A percentile compares a stretch with the other conserved stretches of the same genome.
Evolutionary conservation across 2,329 filamentous ascomycete species (phyloP).

Genomic region (Diplodia mutila): DNA sequence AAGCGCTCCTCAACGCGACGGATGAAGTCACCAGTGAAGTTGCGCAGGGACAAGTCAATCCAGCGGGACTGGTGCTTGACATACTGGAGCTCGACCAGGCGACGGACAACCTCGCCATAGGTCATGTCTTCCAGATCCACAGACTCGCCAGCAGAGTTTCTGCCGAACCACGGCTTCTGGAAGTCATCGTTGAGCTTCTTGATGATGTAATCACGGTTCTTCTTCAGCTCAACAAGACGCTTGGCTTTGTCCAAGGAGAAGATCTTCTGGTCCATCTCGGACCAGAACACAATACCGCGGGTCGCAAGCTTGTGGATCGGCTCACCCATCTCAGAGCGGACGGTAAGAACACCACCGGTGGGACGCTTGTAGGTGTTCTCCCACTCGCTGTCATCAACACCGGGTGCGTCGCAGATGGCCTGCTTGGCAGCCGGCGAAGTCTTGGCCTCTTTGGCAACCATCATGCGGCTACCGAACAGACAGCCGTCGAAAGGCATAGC

Average conservation of each 20-base stretch:
- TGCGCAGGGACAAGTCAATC: slow-evolving; percentile 69
- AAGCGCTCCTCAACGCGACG: slow-evolving; percentile 97
- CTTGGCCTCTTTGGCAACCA: slow-evolving; percentile 53
- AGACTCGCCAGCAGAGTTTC: slow-evolving; percentile 46
- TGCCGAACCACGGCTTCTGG: slow-evolving; percentile 55
- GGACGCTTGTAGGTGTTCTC: slow-evolving; percentile 63
- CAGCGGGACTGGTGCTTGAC: slow-evolving; percentile 50
- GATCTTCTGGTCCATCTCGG: slow-evolving; percentile 98
- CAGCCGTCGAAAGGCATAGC: slow-evolving; percentile 55
- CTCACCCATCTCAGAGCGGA: slow-evolving; percentile 98
- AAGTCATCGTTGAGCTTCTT: slow-evolving; percentile 53
- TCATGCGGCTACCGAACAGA: slow-evolving; percentile 52
- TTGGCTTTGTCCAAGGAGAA: slow-evolving; percentile 90
- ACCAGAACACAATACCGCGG: slow-evolving; percentile 94
- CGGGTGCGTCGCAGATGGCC: slow-evolving; percentile 49
- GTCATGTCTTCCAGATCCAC: slow-evolving; percentile 56
- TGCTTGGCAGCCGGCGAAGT: slow-evolving; percentile 50
- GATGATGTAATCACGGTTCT: slow-evolving; percentile 52
- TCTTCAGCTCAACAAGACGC: slow-evolving; percentile 47
- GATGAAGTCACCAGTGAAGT: slow-evolving; percentile 91
- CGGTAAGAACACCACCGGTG: slow-evolving; percentile 92
- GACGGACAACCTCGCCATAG: slow-evolving; percentile 50
- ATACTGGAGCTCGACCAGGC: slow-evolving; percentile 53
- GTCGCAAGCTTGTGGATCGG: slow-evolving; percentile 99
- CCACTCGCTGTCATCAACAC: slow-evolving; percentile 51